Conservation (phyloP, 768 basidiomycete genomes). For the Suillus hirtellus region DNA sequence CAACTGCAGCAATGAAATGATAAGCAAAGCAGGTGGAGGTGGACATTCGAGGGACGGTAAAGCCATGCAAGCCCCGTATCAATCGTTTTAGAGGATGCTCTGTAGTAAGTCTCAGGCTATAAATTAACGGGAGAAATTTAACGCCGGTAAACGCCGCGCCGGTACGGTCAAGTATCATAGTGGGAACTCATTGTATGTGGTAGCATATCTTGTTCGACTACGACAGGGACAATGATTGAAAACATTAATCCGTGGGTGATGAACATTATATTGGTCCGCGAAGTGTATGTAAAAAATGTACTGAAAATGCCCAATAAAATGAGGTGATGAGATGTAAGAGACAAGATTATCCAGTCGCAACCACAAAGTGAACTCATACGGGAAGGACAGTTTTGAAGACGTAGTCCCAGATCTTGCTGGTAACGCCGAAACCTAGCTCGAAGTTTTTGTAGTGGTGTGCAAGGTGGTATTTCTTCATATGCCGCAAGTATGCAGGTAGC, state of each 20-base stretch:
- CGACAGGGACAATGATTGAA: background rate
- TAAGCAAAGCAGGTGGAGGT: background rate
- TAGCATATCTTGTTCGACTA: background rate
- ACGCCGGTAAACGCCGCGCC: too few species aligned
- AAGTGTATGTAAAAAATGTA: conserved; percentile 1
- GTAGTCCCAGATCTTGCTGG: conserved; percentile 94
- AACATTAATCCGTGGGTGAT: background rate
- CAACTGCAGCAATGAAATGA: background rate
- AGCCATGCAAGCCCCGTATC: background rate
- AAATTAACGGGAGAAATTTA: too few species aligned
- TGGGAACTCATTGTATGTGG: too few species aligned
- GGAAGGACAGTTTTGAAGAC: conserved; percentile 83
- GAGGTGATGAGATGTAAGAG: background rate
- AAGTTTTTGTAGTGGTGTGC: conserved; percentile 99
- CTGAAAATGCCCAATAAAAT: background rate
- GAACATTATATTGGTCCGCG: conserved; percentile 1
- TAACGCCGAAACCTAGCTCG: conserved; percentile 96
- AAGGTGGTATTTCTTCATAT: conserved; percentile 97
- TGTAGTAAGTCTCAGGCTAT: too few species aligned
- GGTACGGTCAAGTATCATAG: too few species aligned
- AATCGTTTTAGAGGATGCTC: too few species aligned
- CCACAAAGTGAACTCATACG: conserved; percentile 39
- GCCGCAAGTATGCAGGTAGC: conserved; percentile 81
- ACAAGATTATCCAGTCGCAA: background rate
- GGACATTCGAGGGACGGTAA: background rate